These are phyloP conservation scores for Saccharomyces mikatae DNA, from an alignment of 805 yeast species.

Conservation along the genomic window DNA sequence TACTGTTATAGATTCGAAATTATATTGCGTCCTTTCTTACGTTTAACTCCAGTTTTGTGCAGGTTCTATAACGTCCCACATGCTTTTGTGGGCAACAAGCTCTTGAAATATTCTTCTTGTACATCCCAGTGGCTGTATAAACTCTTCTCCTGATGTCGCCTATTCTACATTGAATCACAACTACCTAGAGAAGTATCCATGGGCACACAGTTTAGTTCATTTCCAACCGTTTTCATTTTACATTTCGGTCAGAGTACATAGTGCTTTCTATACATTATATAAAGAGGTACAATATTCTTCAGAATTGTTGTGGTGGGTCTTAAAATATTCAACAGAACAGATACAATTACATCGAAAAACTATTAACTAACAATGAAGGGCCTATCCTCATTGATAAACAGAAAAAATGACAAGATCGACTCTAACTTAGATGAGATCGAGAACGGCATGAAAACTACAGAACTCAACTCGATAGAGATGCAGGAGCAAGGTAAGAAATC, in stretches of 20 bases:
- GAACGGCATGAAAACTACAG: neutral
- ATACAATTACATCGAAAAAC: neutral
- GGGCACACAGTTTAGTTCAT: neutral
- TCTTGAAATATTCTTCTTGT: neutral
- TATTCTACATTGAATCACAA: too few relatives aligned
- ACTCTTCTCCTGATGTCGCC: neutral
- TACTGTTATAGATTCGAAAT: neutral
- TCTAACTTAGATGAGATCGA: neutral
- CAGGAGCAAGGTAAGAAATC: neutral
- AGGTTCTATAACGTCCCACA: neutral
- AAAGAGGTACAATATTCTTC: neutral
- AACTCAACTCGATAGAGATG: neutral
- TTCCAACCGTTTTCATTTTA: neutral
- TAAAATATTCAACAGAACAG: neutral
- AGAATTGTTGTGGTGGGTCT: neutral
- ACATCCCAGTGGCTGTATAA: neutral
- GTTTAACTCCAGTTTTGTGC: neutral
- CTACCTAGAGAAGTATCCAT: neutral
- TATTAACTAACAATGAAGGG: neutral
- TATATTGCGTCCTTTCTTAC: too few relatives aligned
- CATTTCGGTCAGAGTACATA: neutral
- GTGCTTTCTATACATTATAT: neutral
- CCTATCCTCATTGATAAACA: conserved; percentile 1
- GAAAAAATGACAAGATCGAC: neutral
- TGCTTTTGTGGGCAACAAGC: neutral